phyloP scores from a whole-genome alignment of 306 rosid species.

The Vigna trinervia region DNA sequence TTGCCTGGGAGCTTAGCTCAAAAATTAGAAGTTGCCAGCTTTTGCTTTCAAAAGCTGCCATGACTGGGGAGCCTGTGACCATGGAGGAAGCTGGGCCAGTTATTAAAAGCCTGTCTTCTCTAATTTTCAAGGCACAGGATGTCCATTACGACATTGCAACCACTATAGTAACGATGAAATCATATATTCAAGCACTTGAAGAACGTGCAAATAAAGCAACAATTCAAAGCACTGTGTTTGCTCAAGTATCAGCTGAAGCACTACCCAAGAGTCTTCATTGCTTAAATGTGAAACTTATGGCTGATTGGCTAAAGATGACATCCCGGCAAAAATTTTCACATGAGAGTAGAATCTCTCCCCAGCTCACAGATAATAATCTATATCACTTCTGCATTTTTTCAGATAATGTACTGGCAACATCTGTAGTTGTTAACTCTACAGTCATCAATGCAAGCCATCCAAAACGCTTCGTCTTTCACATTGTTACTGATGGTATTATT shows the following conservation, averaged over 20 bases:
- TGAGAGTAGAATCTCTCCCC: slow-evolving; percentile 67
- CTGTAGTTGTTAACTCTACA: slow-evolving; percentile 88
- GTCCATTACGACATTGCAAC: slow-evolving; percentile 91
- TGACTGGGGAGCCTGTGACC: slow-evolving; percentile 73
- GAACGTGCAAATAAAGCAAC: slow-evolving; percentile 81
- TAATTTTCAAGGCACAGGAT: slow-evolving; percentile 84
- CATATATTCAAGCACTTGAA: slow-evolving; percentile 94
- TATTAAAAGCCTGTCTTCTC: slow-evolving; percentile 73
- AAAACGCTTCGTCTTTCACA: slow-evolving; percentile 79
- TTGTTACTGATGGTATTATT: slow-evolving; percentile 72
- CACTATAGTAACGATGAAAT: slow-evolving; percentile 92
- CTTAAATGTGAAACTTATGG: slow-evolving; percentile 72
- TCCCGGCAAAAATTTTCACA: slow-evolving; percentile 58
- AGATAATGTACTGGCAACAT: slow-evolving; percentile 78
- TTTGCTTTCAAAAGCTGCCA: slow-evolving; percentile 86
- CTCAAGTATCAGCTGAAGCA: slow-evolving; percentile 84
- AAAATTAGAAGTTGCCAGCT: slow-evolving; percentile 88
- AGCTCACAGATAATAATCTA: slow-evolving; percentile 73
- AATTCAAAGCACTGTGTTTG: slow-evolving; percentile 76
- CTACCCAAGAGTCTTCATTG: slow-evolving; percentile 92
- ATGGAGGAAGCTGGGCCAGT: slow-evolving; percentile 85
- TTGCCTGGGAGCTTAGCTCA: slow-evolving; percentile 91
- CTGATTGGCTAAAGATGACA: slow-evolving; percentile 73
- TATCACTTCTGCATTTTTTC: slow-evolving; percentile 95
- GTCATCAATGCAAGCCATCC: slow-evolving; percentile 79